Conservation (phyloP, 345 rosid species). For the Hibiscus trionum region DNA sequence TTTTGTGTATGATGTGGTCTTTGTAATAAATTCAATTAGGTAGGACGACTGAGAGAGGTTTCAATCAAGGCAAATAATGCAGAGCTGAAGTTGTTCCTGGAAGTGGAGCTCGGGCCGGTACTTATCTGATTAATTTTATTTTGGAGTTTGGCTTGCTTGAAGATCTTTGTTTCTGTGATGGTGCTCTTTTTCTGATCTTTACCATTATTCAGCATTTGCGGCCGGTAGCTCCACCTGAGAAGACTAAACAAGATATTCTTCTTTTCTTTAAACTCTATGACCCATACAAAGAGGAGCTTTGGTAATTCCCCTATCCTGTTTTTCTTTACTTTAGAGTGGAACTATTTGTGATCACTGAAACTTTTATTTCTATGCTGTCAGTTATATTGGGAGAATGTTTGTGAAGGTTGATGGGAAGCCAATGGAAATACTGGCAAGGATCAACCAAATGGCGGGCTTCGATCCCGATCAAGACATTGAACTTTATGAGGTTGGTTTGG, state of each 20-base stretch:
- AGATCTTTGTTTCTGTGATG: constrained; percentile 2
- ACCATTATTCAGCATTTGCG: constrained; percentile 49
- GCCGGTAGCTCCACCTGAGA: constrained; percentile 59
- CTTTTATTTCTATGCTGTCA: no score
- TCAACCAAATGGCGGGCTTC: no score
- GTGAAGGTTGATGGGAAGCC: no score
- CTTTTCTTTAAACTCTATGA: constrained; percentile 87
- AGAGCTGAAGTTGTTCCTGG: constrained; percentile 80
- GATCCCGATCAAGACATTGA: no score
- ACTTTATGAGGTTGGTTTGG: no score
- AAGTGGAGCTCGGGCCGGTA: constrained; percentile 71
- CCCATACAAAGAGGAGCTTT: constrained; percentile 58
- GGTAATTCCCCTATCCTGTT: constrained; percentile 30
- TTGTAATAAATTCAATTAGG: constrained; percentile 32
- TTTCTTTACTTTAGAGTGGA: no score
- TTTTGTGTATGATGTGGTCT: background rate
- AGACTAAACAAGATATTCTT: constrained; percentile 74
- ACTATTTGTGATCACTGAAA: no score
- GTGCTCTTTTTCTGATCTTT: background rate
- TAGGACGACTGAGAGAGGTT: constrained; percentile 84
- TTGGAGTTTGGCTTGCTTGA: constrained; percentile 4
- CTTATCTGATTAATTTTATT: background rate
- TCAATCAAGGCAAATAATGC: constrained; percentile 74
- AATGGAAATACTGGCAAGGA: no score
- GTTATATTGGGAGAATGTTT: no score